Percentiles rank a stretch among this genome's conserved stretches.
These are phyloP conservation scores for Flammula alnicola DNA, from an alignment of 1,284 basidiomycete genomes.

Conservation along the genomic window DNA sequence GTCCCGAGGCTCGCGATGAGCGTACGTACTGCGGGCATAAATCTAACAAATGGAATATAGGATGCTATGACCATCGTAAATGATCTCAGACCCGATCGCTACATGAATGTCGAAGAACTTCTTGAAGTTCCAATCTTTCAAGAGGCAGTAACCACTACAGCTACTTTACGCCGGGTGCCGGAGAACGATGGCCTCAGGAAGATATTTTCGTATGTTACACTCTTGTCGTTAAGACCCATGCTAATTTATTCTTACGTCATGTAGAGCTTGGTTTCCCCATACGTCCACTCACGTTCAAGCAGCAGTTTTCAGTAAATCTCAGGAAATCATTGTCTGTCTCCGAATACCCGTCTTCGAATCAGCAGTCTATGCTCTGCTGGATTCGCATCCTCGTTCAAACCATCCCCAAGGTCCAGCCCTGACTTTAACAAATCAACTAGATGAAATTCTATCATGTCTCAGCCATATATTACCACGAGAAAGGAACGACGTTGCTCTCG, in stretches of 20 bases:
- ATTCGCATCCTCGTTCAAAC: conserved; percentile 65
- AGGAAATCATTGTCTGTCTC: conserved; percentile 62
- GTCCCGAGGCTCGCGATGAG: neutral
- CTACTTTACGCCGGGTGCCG: neutral
- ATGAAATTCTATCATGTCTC: conserved; percentile 41
- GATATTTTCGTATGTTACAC: conserved; percentile 12
- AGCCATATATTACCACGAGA: conserved; percentile 40
- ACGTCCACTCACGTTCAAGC: conserved; percentile 3
- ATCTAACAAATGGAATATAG: conserved; percentile 6
- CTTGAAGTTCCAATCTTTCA: conserved; percentile 20
- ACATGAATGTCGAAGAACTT: conserved; percentile 12
- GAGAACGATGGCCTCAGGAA: conserved; percentile 2
- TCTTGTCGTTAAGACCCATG: neutral
- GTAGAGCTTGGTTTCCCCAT: conserved; percentile 18
- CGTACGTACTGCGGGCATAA: too few species aligned
- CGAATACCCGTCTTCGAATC: conserved; percentile 42
- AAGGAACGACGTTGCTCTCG: conserved; percentile 30
- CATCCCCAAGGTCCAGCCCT: conserved; percentile 63
- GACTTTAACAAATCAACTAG: conserved; percentile 46
- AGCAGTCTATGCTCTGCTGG: conserved; percentile 59
- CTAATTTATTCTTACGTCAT: neutral
- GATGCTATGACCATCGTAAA: conserved; percentile 8
- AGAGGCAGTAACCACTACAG: conserved; percentile 2
- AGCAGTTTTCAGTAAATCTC: conserved; percentile 11
- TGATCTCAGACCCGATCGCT: conserved; percentile 3